Base-by-base conservation (phyloP, 192 early-diverging fungal genomes). In the Coemansia biformis region DNA sequence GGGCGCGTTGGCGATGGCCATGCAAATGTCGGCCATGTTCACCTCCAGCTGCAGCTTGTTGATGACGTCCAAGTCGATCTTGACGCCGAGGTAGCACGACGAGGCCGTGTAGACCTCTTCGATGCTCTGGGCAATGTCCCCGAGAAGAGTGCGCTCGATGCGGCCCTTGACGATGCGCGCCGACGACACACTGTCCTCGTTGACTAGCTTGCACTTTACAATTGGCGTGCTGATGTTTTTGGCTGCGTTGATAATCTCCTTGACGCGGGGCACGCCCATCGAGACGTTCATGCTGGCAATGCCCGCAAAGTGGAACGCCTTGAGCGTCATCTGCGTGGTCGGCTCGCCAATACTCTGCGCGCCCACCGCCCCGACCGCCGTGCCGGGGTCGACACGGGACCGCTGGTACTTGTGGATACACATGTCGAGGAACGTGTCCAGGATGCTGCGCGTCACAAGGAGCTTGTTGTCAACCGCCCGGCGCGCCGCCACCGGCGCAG, bases 261-360 rank as follows among this genome's bases (percentile, higher is more conserved):
- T 98, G 78, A 99, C 94, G 61, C 96, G 93, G 12, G 96, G 96
- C 38, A 99, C 96, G 81, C 96, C 96, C 60, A 96, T 84, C 4
- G 96, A 96, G 49, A 99, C 87, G 83, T 96, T 99, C 94, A 98
- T 96, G 48, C 83, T 86, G 26, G 92, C 94, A 38, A 99, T 89
- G 83, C 96, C 96, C 60, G 96, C 93, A 83, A 98, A 99, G 78
- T 99, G 96, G 88, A 99, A 99, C 68, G 96, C 93, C 75, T 96
- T 96, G 45, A 99, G 69, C 46, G 96, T 99, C 96, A 99, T 99
- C 62, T 99, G 96, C 4, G 96, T 99, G 38, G 93, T 93, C 12
- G 96, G 96, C 57, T 99, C 96, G 50, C 96, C 96, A 56, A 99
- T 95, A 29, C 84, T 87, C 66, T 97, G 93, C 4, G 94, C 96